Percentiles rank a stretch among this genome's conserved stretches.
phyloP scores from a whole-genome alignment of 1,284 basidiomycete species.

The Microbotryum violaceum region DNA sequence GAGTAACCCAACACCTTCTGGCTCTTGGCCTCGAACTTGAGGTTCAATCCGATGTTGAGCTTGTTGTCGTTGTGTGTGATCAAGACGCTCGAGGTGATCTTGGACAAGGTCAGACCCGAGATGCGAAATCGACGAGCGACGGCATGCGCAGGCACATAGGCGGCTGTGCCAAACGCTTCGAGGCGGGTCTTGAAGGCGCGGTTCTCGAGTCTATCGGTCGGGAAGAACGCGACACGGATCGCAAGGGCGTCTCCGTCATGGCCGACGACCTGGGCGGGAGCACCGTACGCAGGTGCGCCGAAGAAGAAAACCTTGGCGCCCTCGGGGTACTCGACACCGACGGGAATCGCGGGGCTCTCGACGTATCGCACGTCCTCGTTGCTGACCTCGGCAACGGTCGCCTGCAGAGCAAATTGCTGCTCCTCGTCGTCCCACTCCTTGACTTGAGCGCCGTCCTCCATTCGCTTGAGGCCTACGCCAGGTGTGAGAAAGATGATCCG shows the following conservation, averaged over 20 bases:
- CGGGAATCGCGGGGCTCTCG: constrained; percentile 68
- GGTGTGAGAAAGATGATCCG: background rate
- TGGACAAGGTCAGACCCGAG: constrained; percentile 67
- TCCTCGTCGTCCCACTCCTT: constrained; percentile 95
- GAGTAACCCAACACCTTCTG: constrained; percentile 93
- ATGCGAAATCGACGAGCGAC: constrained; percentile 64
- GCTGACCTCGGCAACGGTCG: constrained; percentile 64
- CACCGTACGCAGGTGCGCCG: constrained; percentile 86
- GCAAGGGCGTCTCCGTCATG: constrained; percentile 62
- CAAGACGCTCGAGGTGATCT: constrained; percentile 89
- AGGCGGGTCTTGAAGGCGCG: constrained; percentile 67
- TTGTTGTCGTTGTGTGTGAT: constrained; percentile 71
- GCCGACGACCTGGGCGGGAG: constrained; percentile 75
- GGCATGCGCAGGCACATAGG: constrained; percentile 69
- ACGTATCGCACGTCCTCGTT: constrained; percentile 83
- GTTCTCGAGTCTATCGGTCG: constrained; percentile 67
- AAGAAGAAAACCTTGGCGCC: constrained; percentile 92
- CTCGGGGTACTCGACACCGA: constrained; percentile 81
- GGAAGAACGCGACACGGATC: constrained; percentile 78
- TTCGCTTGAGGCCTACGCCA: constrained; percentile 65
- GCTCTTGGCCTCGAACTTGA: constrained; percentile 96
- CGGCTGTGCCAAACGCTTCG: constrained; percentile 48
- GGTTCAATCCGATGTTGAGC: constrained; percentile 81
- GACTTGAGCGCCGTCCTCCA: constrained; percentile 81
- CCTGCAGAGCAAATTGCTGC: constrained; percentile 74